A percentile compares a stretch with the other conserved stretches of the same genome.
phyloP scores from a whole-genome alignment of 2,329 filamentous ascomycete genomes.

The Emmonsiellopsis sp. region DNA sequence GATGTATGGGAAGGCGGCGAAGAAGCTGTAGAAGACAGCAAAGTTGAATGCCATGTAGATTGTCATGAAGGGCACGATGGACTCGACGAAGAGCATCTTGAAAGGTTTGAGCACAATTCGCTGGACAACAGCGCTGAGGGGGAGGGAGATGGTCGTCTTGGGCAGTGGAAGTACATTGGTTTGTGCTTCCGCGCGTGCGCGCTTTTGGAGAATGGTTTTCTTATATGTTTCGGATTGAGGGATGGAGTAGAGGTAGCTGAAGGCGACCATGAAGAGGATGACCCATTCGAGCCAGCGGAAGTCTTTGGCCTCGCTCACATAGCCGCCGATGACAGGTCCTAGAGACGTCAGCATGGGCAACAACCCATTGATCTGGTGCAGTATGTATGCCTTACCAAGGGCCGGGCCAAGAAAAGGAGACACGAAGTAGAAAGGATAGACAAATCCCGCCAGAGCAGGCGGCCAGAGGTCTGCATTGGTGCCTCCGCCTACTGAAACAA shows the following conservation, averaged over 20 bases:
- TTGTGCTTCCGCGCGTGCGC: conserved; percentile 2
- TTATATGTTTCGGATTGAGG: conserved; percentile 25
- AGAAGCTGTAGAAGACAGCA: not conserved
- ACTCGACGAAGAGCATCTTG: not conserved
- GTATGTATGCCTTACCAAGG: not conserved
- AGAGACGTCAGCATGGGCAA: too few relatives aligned
- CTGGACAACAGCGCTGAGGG: not conserved
- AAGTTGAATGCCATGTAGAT: not conserved
- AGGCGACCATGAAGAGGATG: conserved; percentile 21
- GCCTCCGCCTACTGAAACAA: conserved; percentile 15
- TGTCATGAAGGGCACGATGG: not conserved
- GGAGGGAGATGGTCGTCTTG: not conserved
- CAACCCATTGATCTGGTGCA: not conserved
- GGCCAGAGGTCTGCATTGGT: conserved; percentile 13
- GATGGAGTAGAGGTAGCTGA: conserved; percentile 21
- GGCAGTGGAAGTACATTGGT: not conserved
- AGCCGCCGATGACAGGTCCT: too few relatives aligned
- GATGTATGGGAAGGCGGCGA: not conserved
- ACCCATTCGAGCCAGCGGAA: conserved; percentile 16
- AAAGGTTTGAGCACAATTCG: not conserved
- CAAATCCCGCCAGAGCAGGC: not conserved
- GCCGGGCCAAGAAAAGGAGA: not conserved
- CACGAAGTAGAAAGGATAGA: too few relatives aligned
- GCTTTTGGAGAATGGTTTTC: conserved; percentile 14
- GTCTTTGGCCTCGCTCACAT: not conserved